Base-by-base conservation (phyloP, 805 yeast species). In the Lipomyces lipofer region DNA sequence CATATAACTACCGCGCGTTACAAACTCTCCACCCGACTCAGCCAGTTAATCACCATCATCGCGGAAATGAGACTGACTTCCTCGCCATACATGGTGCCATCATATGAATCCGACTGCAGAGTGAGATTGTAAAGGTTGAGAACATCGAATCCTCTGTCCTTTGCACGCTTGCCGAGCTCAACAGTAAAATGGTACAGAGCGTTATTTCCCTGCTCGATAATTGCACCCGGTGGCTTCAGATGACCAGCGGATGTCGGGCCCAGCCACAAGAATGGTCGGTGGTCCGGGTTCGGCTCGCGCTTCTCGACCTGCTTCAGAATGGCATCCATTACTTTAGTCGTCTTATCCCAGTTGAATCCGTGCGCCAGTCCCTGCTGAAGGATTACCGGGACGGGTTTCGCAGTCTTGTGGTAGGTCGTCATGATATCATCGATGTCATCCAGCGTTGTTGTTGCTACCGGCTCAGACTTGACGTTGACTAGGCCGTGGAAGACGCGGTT, bases 241-340 rank as follows among this genome's bases (percentile, higher is more conserved):
- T 58, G 62, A n/a, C 62, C 62, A 22, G 62, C 62, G 15, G 62
- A 36, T 13, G 60, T 43, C 12, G 62, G 60, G 10, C 62, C 62
- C 30, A 58, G 51, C 62, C 62, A 58, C 39, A 58, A 49, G 29
- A 56, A 25, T 5, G 62, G 62, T 5, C 62, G 59, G 42, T 58
- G 62, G 21, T 47, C 45, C n/a, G 62, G 62, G 42, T 58, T 58
- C 3, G 59, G 59, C 45, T 58, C 62, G 25, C 56, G 62, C 32
- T 29, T 22, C 27, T 58, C 56, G 36, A 55, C 47, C 39, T 54
- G 59, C 33, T 44, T 49, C 2, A 38, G 40, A n/a, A 58, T 43
- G 9, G 60, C 44, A 33, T 58, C 59, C 54, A 58, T 58, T 25
- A 58, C 62, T 22, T 50, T 55, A 7, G 62, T 54, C 22, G 62